Base-by-base conservation (phyloP, 2,329 filamentous ascomycete genomes). In the Venturia asperata region DNA sequence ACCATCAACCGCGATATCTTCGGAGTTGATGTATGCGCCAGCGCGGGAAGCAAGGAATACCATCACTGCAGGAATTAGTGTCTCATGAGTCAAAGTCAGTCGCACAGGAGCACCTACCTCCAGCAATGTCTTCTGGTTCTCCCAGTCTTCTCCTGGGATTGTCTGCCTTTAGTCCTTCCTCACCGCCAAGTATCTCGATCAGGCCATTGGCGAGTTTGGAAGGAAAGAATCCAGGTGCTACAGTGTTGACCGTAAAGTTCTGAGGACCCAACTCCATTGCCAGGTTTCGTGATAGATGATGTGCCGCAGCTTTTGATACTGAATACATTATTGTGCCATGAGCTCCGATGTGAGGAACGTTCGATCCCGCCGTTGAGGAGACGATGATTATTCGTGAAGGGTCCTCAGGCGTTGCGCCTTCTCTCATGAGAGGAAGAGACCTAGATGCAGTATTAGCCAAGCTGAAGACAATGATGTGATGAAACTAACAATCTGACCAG, bases 321-420 rank as follows among this genome's bases (percentile, higher is more conserved):
- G 73, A 74, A 69, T 77, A 77, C 71, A 75, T 75, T 62, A 76
- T 75, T 2, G 75, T 76, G 24, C 74, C 75, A 49, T 75, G 70
- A 13, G 76, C 72, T 24, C 75, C 75, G 2, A 75, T 70, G 63
- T 75, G 73, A 0, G 73, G 70, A 4, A 77, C 75, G n/a, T 71
- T 74, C 3, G 71, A 70, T n/a, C 74, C 76, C 2, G 74, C 74
- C 9, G 69, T 72, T 3, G 74, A 76, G 58, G 71, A 72, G 19
- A 75, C 73, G 62, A 77, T 72, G 62, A 77, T 75, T 45, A 77
- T 72, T 63, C 76, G 71, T 1, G 74, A 75, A 19, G 76, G 74
- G 62, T 77, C 71, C 62, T 67, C 60, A 21, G 68, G 68, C 7
- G 71, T 74, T 47, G 70, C 75, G 2, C 70, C 69, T 61, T 70